Base-by-base conservation (phyloP, 2,329 filamentous ascomycete genomes). In the Pseudogymnoascus sp. region DNA sequence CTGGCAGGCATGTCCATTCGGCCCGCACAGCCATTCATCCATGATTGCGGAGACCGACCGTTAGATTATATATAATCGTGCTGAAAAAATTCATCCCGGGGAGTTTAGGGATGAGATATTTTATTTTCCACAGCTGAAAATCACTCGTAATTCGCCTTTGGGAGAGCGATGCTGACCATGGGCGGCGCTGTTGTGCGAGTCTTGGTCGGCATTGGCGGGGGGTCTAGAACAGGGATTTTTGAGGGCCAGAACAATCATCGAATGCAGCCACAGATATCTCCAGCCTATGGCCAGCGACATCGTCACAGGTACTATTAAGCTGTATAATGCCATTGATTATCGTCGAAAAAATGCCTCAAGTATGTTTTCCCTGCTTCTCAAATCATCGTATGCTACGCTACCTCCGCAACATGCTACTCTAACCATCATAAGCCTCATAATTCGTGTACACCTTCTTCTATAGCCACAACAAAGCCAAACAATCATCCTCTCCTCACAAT, bases 221-320 rank as follows among this genome's bases (percentile, higher is more conserved):
- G 15, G 35, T 48, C 39, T 48, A 48, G 39, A 48, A 48, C 39
- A 48, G 39, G 39, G 39, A 48, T 48, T 48, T 48, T 7, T 48
- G 39, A 48, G 39, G 39, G 6, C 39, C 21, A 48, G 39, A 48
- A 48, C 39, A 48, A 28, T 19, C 13, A 26, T 21, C 39, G 28
- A 7, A 26, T 48, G 21, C 21, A 28, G 39, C 39, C 39, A 48
- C 39, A 28, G 21, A 48, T 28, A 28, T 15, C 21, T 48, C 5
- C 21, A 15, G 52, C 52, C 52, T 57, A 57, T 33, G 13, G 8
- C 52, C 28, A 9, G 15, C 6, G 28, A 7, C n/a, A 5, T 3
- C 2, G 39, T 28, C 13, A 48, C 23, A n/a, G 13, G 39, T 9
- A 48, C 26, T 48, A 48, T 48, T 26, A 28, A 15, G 21, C 39